Percentiles rank a stretch among this genome's conserved stretches.
phyloP scores from a whole-genome alignment of 2,329 filamentous ascomycete species.

The Penicillium freii region DNA sequence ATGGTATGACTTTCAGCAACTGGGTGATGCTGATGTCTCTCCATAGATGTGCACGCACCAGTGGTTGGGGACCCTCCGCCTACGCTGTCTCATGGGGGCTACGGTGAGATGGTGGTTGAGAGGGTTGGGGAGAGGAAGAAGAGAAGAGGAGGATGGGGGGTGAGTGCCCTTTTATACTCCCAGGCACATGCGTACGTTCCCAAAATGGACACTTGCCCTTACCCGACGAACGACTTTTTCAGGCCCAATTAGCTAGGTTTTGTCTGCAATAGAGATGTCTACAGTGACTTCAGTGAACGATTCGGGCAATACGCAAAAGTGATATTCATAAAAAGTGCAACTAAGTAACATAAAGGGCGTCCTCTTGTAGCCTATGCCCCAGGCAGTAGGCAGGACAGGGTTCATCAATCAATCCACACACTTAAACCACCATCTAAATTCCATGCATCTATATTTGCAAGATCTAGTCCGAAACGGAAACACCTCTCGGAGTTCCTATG shows the following conservation, averaged over 20 bases:
- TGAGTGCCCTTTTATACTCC: background rate
- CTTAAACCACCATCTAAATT: conserved; percentile 1
- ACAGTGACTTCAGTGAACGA: background rate
- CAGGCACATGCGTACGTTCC: background rate
- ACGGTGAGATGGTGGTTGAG: background rate
- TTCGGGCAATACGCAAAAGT: background rate
- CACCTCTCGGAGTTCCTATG: background rate
- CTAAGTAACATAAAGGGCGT: conserved; percentile 1
- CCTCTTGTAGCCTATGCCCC: conserved; percentile 1
- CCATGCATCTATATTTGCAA: background rate
- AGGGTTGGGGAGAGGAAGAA: background rate
- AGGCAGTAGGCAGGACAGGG: conserved; percentile 1
- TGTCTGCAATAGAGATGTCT: background rate
- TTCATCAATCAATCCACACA: conserved; percentile 3
- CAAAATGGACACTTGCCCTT: background rate
- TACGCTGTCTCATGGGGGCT: background rate
- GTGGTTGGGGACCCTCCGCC: too few relatives aligned
- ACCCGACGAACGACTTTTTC: background rate
- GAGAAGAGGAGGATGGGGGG: background rate
- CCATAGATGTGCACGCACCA: background rate
- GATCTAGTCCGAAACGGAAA: background rate
- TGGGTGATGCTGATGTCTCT: background rate
- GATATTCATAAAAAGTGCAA: conserved; percentile 2
- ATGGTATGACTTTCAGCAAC: background rate
- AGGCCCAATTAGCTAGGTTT: background rate